Conservation (phyloP, 2,329 filamentous ascomycete species). For the Nothophoma quercina region DNA sequence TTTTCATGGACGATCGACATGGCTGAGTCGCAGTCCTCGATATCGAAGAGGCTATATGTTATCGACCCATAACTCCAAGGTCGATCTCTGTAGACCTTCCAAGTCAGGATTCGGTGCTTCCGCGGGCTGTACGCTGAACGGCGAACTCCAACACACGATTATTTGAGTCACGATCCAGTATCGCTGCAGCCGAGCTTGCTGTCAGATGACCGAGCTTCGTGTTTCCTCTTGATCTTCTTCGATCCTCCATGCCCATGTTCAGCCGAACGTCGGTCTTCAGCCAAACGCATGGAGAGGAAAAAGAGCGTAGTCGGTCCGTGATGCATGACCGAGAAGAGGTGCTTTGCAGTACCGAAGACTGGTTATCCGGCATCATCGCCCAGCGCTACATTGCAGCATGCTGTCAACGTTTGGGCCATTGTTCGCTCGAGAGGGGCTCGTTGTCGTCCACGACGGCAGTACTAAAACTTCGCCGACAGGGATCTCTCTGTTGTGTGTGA, state of each 20-base stretch:
- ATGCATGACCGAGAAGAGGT: too few species aligned
- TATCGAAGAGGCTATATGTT: neutral
- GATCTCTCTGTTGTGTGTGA: neutral
- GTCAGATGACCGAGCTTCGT: neutral
- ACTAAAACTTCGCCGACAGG: neutral
- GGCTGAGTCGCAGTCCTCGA: slow-evolving; percentile 1
- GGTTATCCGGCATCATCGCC: neutral
- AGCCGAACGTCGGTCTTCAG: too few species aligned
- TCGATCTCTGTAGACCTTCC: slow-evolving; percentile 10
- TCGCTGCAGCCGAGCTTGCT: neutral
- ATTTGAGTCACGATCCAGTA: neutral
- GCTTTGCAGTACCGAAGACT: too few species aligned
- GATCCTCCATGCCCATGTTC: neutral
- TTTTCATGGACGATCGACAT: neutral
- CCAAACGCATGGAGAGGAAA: too few species aligned
- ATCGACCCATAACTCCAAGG: slow-evolving; percentile 3
- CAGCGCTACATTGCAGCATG: neutral
- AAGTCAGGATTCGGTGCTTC: slow-evolving; percentile 1
- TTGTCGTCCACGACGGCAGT: too few species aligned
- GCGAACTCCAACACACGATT: neutral
- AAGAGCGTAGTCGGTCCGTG: too few species aligned
- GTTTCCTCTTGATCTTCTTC: neutral
- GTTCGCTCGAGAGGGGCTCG: neutral
- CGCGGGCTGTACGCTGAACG: neutral
- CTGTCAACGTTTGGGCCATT: neutral